Percentiles rank a stretch among this genome's conserved stretches.
These are phyloP conservation scores for Hemerocallis citrina DNA, from an alignment of 106 monocot species.

Conservation along the genomic window DNA sequence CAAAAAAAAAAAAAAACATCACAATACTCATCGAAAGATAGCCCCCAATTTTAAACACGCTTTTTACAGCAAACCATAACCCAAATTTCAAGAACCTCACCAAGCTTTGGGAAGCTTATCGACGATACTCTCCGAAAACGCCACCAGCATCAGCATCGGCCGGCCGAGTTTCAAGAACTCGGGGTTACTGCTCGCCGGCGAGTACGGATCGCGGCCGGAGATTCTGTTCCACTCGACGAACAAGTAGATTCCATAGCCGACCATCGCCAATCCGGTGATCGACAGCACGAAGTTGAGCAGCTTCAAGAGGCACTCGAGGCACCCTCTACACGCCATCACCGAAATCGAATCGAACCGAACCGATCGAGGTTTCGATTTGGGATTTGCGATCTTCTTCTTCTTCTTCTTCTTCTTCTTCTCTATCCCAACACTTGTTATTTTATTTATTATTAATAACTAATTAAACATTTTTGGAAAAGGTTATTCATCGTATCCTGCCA, in stretches of 20 bases:
- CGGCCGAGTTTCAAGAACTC: conserved; percentile 44
- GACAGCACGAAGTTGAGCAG: conserved; percentile 66
- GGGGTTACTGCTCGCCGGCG: conserved; percentile 11
- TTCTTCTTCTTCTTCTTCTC: too few relatives aligned
- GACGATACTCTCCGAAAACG: conserved; percentile 32
- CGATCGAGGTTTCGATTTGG: too few relatives aligned
- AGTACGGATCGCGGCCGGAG: conserved; percentile 11
- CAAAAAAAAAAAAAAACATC: conserved; percentile 14
- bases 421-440: too few relatives aligned
- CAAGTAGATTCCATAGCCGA: conserved; percentile 72
- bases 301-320: conserved; percentile 66
- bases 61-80: too few relatives aligned
- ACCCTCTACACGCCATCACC: conserved; percentile 62
- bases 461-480: too few relatives aligned
- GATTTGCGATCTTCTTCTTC: too few relatives aligned
- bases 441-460: too few relatives aligned
- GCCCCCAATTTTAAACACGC: too few relatives aligned
- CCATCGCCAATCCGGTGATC: conserved; percentile 56
- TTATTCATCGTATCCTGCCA: too few relatives aligned
- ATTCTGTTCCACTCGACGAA: conserved; percentile 53
- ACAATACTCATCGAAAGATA: too few relatives aligned
- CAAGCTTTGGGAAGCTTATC: conserved; percentile 69
- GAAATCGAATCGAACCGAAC: too few relatives aligned
- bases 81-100: conserved; percentile 36
- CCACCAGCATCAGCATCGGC: conserved; percentile 41